Evolutionary conservation across 2,329 filamentous ascomycete genomes (phyloP), one percentile per base, ranked within the genome.

Genomic region (Trichophyton benhamiae): DNA sequence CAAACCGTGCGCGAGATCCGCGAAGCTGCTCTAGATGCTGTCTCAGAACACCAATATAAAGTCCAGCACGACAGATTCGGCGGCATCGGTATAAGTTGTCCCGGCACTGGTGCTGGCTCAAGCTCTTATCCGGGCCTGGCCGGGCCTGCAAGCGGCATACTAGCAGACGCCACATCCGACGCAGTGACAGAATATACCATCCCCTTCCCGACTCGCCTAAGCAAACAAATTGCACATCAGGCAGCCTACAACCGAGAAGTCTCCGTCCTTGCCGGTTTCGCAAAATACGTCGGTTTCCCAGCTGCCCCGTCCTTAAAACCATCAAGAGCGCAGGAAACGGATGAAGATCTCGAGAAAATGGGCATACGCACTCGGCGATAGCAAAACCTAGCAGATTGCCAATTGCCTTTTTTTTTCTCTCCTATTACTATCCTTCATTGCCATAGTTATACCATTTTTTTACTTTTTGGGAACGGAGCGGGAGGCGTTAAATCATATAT

Each of bases 221-320:
- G 86, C 30, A 87, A 91, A 68, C 89, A 92, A 69, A 82, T 95
- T 63, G 82, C 84, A 64, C 88, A 96, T 65, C 91, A 95, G 67
- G 83, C 91, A 58, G 88, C 91, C 55, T 97, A 97, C 77, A 97
- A 96, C 72, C 88, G 87, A 66, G 94, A 99, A 72, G 91, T 99
- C 3, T 95, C 91, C 0, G 84, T 96, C 30, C 78, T 99, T 62
- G 87, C 91, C 4, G 92, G 92, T 42, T 81, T 97, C 59, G 91
- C 92, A 41, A 97, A 96, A 75, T 91, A 96, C 72, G 86, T 95
- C 69, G 94, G 94, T 25, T 99, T 99, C 75, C 94, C 94, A 41
- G 91, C 92, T 36, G 94, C 91, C n/a, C 94, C 94, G 20, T 82
- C 88, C 38, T 87, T 99, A 75, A 80, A 80, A 62, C 82, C 88